Base-by-base conservation (phyloP, 1,284 basidiomycete species). In the Ceratobasidium theobromae region DNA sequence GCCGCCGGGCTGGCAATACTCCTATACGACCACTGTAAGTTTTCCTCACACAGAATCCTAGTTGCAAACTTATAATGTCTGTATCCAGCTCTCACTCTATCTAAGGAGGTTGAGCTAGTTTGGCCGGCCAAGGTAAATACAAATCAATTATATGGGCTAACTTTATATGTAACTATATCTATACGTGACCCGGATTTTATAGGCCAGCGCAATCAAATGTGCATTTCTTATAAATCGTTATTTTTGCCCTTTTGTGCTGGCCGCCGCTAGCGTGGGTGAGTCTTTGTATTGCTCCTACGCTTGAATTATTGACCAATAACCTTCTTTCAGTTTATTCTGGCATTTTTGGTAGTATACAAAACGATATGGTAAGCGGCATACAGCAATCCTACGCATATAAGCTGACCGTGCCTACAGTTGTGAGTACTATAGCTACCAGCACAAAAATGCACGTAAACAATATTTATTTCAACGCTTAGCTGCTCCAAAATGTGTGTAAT, bases 121-220 rank as follows among this genome's bases (percentile, higher is more conserved):
- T 53, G 51, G 51, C 51, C 51, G 16, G 51, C 51, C 3, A 28
- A 53, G 32, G 51, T 53, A 33, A 18, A n/a, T n/a, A n/a, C n/a
- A n/a, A n/a, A n/a, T n/a, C n/a, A n/a, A 11, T 33, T 53, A 11
- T 6, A 33, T 3, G 32, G n/a, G n/a, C n/a, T n/a, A 25, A n/a
- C 21, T 6, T 14, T 51, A 23, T 3, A n/a, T n/a, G n/a, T n/a
- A n/a, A n/a, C n/a, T n/a, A 23, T 8, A 33, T 5, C 32, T 9
- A 53, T 3, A 5, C 27, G 14, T 8, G 35, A 9, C 28, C 6
- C n/a, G n/a, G n/a, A n/a, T n/a, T 53, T 33, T 33, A n/a, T 23
- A 53, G 51, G n/a, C 16, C 28, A 53, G 51, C 51, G 28, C 30
- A 12, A 35, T 33, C 27, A 53, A 53, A 33, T 33, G 14, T 18